Conservation (phyloP, 2,329 filamentous ascomycete species). For the Annulohypoxylon truncatum region DNA sequence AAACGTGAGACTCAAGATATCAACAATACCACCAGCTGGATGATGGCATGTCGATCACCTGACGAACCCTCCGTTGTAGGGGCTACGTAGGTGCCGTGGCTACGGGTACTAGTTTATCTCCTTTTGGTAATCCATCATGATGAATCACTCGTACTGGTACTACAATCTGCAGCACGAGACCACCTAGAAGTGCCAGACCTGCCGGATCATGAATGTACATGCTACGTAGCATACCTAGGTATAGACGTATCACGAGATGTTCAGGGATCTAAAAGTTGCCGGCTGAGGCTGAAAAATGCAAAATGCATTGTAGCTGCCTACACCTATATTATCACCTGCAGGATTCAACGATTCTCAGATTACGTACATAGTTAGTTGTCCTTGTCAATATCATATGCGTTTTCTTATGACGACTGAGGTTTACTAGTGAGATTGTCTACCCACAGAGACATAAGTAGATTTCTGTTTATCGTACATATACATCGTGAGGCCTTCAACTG, state of each 20-base stretch:
- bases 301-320: slow-evolving; percentile 14
- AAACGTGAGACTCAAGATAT: slow-evolving; percentile 16
- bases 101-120: slow-evolving; percentile 20
- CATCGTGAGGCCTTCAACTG: not conserved
- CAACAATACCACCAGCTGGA: slow-evolving; percentile 6
- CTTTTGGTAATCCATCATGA: slow-evolving; percentile 22
- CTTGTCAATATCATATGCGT: not conserved
- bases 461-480: not conserved
- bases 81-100: slow-evolving; percentile 6
- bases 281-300: slow-evolving; percentile 37
- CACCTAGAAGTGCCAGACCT: slow-evolving; percentile 10
- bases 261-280: slow-evolving; percentile 13
- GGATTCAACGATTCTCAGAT: slow-evolving; percentile 2
- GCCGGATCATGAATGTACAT: slow-evolving; percentile 11
- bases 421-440: not conserved
- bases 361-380: not conserved
- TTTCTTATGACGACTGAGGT: not conserved
- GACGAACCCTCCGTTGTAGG: slow-evolving; percentile 16
- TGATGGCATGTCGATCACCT: slow-evolving; percentile 35
- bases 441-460: not conserved
- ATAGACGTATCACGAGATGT: slow-evolving; percentile 20
- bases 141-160: slow-evolving; percentile 8
- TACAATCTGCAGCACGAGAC: slow-evolving; percentile 26
- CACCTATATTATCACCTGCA: slow-evolving; percentile 7
- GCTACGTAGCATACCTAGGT: slow-evolving; percentile 17